These are phyloP conservation scores for Euclidium syriacum DNA, from an alignment of 345 rosid species.

Conservation along the genomic window DNA sequence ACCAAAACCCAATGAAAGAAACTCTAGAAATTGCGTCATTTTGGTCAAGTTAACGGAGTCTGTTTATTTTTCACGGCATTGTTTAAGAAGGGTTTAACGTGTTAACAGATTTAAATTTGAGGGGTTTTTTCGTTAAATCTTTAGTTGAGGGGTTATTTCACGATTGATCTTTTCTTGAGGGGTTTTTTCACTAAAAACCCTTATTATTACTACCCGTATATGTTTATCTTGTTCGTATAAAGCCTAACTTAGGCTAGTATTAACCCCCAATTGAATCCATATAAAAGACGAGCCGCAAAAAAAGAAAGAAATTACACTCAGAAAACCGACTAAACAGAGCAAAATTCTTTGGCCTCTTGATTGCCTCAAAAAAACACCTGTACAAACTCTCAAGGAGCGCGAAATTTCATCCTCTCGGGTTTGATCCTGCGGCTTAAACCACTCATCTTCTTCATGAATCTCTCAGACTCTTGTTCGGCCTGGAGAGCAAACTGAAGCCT, in stretches of 20 bases:
- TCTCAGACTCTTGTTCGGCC: conserved; percentile 50
- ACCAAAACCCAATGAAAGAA: too few species aligned
- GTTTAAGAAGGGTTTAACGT: too few species aligned
- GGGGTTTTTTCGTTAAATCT: too few species aligned
- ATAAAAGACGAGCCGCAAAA: conserved; percentile 19
- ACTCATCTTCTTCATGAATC: conserved; percentile 37
- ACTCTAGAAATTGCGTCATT: too few species aligned
- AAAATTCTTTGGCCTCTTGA: conserved; percentile 29
- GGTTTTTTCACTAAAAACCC: too few species aligned
- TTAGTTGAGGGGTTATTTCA: too few species aligned
- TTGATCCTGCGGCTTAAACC: conserved; percentile 45
- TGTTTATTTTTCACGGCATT: too few species aligned
- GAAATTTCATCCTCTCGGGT: conserved; percentile 35
- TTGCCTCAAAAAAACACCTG: conserved; percentile 8
- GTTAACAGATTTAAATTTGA: too few species aligned
- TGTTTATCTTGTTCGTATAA: conserved; percentile 3
- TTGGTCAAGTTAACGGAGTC: too few species aligned
- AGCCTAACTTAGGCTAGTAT: conserved; percentile 10
- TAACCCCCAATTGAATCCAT: neutral
- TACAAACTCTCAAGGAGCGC: conserved; percentile 19
- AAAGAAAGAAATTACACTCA: conserved; percentile 23
- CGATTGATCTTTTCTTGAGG: too few species aligned
- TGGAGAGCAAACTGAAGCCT: conserved; percentile 58
- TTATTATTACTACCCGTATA: conserved; percentile 11
- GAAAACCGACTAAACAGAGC: conserved; percentile 11